Evolutionary conservation across 495 filamentous ascomycete species (phyloP), one percentile per base, ranked within the genome.

Genomic region (Hyphodiscus hymeniophilus): DNA sequence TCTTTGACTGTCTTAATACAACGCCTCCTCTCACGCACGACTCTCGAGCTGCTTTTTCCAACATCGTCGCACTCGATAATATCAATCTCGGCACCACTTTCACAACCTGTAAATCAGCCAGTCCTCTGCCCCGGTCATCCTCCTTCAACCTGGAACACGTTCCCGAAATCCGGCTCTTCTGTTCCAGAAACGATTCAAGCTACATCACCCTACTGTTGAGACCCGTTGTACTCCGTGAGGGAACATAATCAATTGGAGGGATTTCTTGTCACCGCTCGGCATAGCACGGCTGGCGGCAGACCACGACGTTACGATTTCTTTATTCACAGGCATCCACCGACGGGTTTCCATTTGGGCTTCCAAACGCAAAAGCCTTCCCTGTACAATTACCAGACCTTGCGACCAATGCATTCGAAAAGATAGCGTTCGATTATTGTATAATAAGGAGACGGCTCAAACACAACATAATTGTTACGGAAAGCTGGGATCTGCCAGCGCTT

Each of bases 241-340:
- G 20, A 33, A 11, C 13, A 13, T 16, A 10, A 3, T 51, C n/a
- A 21, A 55, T 55, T 58, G 51, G 55, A 43, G 26, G 3, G 0
- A 20, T 42, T 33, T 12, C 21, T 42, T 39, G 24, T 46, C 17
- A 40, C 51, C 17, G 42, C 40, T 52, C 47, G 48, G 51, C 43
- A 45, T 40, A 22, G 20, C 21, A 42, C 56, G 56, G 56, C 26
- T 53, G 43, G 48, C 20, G 45, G 52, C 56, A 59, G 42, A 42
- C 31, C 28, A 34, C 52, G 52, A 53, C 48, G 52, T 52, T 55
- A 51, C 52, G 48, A 55, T 44, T 12, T 48, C 31, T 45, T 52
- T 47, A 47, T 52, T 45, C 34, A 39, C 36, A 45, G 10, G 42
- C 39, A 21, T 48, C 41, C 38, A 44, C 36, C 47, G 16, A 17